Evolutionary conservation across 495 filamentous ascomycete genomes (phyloP).

Genomic region (Aspergillus olivimuriae): DNA sequence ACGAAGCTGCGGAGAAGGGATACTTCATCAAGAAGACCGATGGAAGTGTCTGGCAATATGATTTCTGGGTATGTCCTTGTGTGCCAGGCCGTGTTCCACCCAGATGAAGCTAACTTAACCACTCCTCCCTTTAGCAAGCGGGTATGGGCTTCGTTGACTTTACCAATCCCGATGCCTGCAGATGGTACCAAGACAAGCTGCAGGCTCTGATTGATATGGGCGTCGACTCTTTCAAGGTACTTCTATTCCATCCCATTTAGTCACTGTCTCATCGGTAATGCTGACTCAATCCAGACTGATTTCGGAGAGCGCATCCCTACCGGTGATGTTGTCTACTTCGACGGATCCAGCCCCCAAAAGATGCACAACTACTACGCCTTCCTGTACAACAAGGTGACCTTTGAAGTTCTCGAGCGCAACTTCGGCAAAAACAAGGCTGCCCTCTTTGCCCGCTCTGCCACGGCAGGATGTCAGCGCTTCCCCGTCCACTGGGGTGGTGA

Average conservation of each 20-base stretch:
- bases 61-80: conserved; percentile 5
- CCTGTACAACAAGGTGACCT: conserved; percentile 11
- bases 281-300: conserved; percentile 2
- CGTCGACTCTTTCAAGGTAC: conserved; percentile 10
- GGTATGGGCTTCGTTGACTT: conserved; percentile 11
- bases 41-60: conserved; percentile 11
- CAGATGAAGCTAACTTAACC: neutral
- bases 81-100: neutral
- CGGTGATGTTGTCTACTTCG: conserved; percentile 9
- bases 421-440: conserved; percentile 8
- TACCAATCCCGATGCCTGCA: conserved; percentile 9
- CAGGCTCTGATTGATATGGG: conserved; percentile 9
- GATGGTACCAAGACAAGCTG: conserved; percentile 9
- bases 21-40: conserved; percentile 6
- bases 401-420: conserved; percentile 6
- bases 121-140: too few species aligned
- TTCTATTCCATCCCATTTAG: neutral
- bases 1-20: conserved; percentile 8
- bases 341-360: conserved; percentile 7
- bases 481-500: conserved; percentile 11
- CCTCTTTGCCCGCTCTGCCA: conserved; percentile 8
- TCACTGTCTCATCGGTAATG: neutral
- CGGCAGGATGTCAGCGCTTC: conserved; percentile 8
- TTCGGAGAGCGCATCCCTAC: conserved; percentile 11
- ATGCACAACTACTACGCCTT: conserved; percentile 12